Conservation (phyloP, 495 filamentous ascomycete species). For the Tetracladium setigerum region DNA sequence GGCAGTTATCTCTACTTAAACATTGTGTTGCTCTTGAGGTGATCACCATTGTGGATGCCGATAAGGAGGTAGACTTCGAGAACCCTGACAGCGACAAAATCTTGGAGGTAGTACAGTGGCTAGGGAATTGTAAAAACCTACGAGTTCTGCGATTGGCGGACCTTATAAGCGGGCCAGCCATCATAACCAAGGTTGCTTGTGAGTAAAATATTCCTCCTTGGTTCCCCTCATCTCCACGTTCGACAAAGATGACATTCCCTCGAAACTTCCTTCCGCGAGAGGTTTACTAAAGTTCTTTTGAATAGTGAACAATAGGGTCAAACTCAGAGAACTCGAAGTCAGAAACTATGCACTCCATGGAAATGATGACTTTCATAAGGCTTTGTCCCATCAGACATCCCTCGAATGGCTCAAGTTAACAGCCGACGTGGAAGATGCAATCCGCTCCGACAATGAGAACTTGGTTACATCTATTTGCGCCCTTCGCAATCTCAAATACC, state of each 20-base stretch:
- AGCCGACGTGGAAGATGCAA: conserved; percentile 41
- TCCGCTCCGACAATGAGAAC: conserved; percentile 36
- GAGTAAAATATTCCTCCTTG: too few species aligned
- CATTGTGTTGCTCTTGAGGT: conserved; percentile 43
- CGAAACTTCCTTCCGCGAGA: conserved; percentile 20
- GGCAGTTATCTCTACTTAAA: conserved; percentile 38
- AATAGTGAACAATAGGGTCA: conserved; percentile 32
- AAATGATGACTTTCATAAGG: conserved; percentile 42
- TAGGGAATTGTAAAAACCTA: conserved; percentile 47
- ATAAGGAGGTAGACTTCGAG: conserved; percentile 31
- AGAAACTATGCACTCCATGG: conserved; percentile 37
- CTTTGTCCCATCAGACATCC: conserved; percentile 37
- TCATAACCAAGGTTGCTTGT: conserved; percentile 39
- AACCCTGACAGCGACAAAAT: conserved; percentile 39
- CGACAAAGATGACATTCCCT: conserved; percentile 19
- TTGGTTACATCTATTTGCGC: conserved; percentile 40
- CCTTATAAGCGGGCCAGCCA: conserved; percentile 39
- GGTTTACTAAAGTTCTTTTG: conserved; percentile 16
- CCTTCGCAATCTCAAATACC: conserved; percentile 39
- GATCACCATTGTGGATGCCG: conserved; percentile 41
- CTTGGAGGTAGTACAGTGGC: conserved; percentile 43
- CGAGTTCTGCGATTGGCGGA: conserved; percentile 39
- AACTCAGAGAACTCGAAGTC: conserved; percentile 39
- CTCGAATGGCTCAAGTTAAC: conserved; percentile 39
- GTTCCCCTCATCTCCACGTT: background rate